These are phyloP conservation scores for Suillus decipiens DNA, from an alignment of 768 basidiomycete genomes.

Conservation along the genomic window DNA sequence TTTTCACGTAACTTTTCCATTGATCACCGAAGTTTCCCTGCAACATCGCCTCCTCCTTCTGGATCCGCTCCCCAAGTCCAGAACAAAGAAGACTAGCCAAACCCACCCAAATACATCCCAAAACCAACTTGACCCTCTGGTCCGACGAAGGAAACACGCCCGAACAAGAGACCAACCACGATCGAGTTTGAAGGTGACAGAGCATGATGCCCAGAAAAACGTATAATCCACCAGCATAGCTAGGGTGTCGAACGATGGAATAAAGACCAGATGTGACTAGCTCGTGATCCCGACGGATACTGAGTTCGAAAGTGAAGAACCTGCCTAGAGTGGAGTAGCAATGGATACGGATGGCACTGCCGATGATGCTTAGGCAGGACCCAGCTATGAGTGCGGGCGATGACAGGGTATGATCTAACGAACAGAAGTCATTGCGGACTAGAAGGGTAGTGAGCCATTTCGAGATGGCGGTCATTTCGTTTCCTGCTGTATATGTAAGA, in stretches of 20 bases:
- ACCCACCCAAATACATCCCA: conserved; percentile 4
- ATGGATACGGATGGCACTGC: conserved; percentile 29
- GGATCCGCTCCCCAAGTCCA: conserved; percentile 14
- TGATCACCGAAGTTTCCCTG: conserved; percentile 14
- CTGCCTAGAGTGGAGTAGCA: conserved; percentile 38
- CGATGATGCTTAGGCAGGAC: conserved; percentile 22
- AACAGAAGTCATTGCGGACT: conserved; percentile 8
- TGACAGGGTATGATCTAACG: neutral
- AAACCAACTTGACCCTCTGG: neutral
- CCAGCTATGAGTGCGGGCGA: conserved; percentile 18
- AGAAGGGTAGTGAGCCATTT: neutral
- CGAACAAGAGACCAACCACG: conserved; percentile 13
- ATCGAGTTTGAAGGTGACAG: conserved; percentile 8
- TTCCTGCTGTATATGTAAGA: neutral
- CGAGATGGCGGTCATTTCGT: neutral
- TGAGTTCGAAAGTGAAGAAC: conserved; percentile 43
- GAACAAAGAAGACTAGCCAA: neutral
- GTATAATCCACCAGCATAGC: conserved; percentile 13
- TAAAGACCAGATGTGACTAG: conserved; percentile 44
- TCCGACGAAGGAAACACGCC: conserved; percentile 7
- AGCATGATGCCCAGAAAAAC: conserved; percentile 8
- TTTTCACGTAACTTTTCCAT: conserved; percentile 11
- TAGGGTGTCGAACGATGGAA: conserved; percentile 41
- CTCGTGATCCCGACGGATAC: conserved; percentile 36
- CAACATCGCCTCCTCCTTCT: conserved; percentile 17